These are phyloP conservation scores for Colletotrichum spaethianum DNA, from an alignment of 2,329 filamentous ascomycete genomes.

Conservation along the genomic window DNA sequence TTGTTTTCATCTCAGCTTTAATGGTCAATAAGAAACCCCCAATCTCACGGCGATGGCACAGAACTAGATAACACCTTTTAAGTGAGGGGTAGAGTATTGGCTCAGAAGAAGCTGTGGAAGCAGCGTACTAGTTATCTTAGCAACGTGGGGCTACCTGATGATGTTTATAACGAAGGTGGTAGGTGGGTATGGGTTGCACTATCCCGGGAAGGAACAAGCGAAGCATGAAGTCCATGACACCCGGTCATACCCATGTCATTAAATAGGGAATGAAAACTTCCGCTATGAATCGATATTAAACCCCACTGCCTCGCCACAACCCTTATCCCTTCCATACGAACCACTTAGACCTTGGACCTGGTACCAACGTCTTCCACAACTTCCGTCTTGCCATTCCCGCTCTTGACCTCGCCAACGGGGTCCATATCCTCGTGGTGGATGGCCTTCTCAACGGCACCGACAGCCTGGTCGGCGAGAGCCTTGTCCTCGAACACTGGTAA, in stretches of 20 bases:
- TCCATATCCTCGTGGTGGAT: constrained; percentile 44
- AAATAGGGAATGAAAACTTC: not conserved
- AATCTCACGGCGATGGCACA: no score
- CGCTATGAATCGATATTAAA: not conserved
- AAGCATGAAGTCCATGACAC: no score
- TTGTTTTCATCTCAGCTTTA: no score
- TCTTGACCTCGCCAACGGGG: constrained; percentile 22
- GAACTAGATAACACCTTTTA: no score
- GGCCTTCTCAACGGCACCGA: constrained; percentile 48
- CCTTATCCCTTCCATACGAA: not conserved
- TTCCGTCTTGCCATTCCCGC: constrained; percentile 15
- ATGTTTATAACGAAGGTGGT: no score
- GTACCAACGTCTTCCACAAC: constrained; percentile 24
- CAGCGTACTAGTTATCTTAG: no score
- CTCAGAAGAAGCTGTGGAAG: no score
- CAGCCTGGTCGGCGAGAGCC: constrained; percentile 47
- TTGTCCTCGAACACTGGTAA: constrained; percentile 50
- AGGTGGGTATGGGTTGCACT: no score
- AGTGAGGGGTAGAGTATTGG: no score
- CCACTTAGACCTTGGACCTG: constrained; percentile 32
- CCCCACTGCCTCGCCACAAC: not conserved
- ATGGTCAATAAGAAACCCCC: no score
- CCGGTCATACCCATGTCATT: not conserved
- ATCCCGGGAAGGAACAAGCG: no score
- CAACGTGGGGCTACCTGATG: no score